These are phyloP conservation scores for Geotrichum cucujoidarum DNA, from an alignment of 1,139 yeast species.

Conservation along the genomic window DNA sequence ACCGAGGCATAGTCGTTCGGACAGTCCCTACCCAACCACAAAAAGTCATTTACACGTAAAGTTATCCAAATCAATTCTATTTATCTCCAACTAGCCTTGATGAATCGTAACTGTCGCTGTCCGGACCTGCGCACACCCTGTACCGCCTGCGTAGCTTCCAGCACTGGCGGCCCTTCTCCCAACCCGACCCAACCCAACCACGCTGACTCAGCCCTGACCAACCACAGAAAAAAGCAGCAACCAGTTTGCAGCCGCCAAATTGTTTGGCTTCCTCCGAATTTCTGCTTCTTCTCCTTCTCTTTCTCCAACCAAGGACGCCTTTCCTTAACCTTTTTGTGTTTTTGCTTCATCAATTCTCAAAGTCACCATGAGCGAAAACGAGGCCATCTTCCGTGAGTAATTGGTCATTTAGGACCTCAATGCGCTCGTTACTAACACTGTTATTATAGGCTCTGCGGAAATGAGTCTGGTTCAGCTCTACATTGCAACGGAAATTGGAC, in stretches of 20 bases:
- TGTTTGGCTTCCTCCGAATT: not conserved
- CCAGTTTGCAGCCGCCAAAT: constrained; percentile 8
- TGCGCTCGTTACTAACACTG: too few relatives aligned
- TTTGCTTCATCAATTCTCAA: constrained; percentile 2
- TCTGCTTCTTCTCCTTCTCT: not conserved
- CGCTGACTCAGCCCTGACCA: not conserved
- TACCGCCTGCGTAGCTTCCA: too few relatives aligned
- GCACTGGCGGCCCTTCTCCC: too few relatives aligned
- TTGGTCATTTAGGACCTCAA: too few relatives aligned
- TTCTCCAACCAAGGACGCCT: not conserved
- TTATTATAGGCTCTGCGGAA: constrained; percentile 66
- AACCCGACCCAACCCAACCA: too few relatives aligned
- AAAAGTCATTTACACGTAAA: too few relatives aligned
- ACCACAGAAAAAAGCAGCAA: constrained; percentile 5
- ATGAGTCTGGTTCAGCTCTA: constrained; percentile 91
- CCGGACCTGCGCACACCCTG: too few relatives aligned
- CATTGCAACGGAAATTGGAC: constrained; percentile 82
- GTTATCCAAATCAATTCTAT: too few relatives aligned
- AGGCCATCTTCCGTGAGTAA: constrained; percentile 26
- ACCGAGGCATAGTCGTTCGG: constrained; percentile 4
- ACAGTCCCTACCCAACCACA: too few relatives aligned
- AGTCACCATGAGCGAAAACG: constrained; percentile 18
- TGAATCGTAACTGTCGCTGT: too few relatives aligned
- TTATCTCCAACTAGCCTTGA: too few relatives aligned
- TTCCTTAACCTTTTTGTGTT: not conserved